Evolutionary conservation across 768 basidiomycete species (phyloP).

Genomic region (Boletales sp.): DNA sequence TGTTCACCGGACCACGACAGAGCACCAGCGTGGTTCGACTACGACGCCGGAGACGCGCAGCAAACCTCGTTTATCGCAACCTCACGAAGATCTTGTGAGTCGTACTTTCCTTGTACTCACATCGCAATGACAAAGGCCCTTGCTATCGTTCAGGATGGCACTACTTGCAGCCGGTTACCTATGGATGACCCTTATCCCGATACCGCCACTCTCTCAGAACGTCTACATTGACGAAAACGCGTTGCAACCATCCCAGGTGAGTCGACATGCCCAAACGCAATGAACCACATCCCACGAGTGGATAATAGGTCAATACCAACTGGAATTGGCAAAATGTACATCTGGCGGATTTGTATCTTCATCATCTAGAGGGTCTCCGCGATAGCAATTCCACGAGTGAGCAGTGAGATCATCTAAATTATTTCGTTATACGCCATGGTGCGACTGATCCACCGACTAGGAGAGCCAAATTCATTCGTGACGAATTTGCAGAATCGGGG

Average conservation of each 20-base stretch:
- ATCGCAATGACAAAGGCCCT: neutral
- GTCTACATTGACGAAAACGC: slow-evolving; percentile 97
- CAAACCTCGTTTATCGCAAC: slow-evolving; percentile 31
- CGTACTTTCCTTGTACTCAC: neutral
- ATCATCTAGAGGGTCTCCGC: slow-evolving; percentile 58
- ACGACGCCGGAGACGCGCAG: slow-evolving; percentile 41
- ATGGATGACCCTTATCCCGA: slow-evolving; percentile 85
- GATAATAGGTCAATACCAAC: slow-evolving; percentile 76
- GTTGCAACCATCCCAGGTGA: slow-evolving; percentile 85
- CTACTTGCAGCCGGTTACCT: slow-evolving; percentile 65
- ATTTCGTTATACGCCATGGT: neutral
- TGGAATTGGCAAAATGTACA: slow-evolving; percentile 93
- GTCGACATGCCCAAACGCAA: slow-evolving; percentile 1
- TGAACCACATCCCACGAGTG: neutral
- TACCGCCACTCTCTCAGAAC: slow-evolving; percentile 53
- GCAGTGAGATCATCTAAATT: slow-evolving; percentile 51
- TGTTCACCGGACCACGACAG: slow-evolving; percentile 17
- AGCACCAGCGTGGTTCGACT: slow-evolving; percentile 40
- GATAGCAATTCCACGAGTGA: slow-evolving; percentile 62
- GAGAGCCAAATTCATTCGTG: slow-evolving; percentile 56
- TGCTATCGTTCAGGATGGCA: slow-evolving; percentile 37
- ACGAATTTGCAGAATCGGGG: slow-evolving; percentile 73
- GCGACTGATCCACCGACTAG: slow-evolving; percentile 36
- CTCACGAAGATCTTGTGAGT: slow-evolving; percentile 32
- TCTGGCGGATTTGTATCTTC: slow-evolving; percentile 77